A percentile compares a stretch with the other conserved stretches of the same genome.
These are phyloP conservation scores for Neurospora crassa DNA, from an alignment of 2,329 filamentous ascomycete genomes.

Conservation along the genomic window DNA sequence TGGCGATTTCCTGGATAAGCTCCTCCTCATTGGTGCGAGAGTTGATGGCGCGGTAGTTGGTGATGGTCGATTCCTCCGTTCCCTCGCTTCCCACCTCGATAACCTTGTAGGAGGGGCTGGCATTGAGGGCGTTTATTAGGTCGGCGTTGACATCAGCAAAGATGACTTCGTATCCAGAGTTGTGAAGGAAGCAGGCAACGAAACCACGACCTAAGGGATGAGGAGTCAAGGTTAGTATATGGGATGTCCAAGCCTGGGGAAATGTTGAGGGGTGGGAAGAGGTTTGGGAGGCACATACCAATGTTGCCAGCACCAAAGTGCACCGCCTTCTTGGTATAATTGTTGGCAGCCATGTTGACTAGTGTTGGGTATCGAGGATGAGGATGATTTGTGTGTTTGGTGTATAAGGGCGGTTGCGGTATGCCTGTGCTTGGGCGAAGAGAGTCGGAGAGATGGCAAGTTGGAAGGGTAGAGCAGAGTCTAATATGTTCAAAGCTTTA, in stretches of 20 bases:
- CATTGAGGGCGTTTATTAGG: slow-evolving; percentile 72
- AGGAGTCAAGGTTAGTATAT: slow-evolving; percentile 12
- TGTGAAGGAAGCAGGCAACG: slow-evolving; percentile 84
- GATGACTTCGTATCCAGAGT: slow-evolving; percentile 90
- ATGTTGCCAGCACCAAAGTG: slow-evolving; percentile 86
- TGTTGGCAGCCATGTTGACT: slow-evolving; percentile 8
- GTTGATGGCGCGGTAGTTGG: slow-evolving; percentile 96
- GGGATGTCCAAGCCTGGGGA: neutral
- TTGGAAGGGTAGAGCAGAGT: neutral
- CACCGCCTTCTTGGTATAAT: slow-evolving; percentile 53
- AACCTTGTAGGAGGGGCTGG: slow-evolving; percentile 71
- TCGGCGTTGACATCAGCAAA: slow-evolving; percentile 89
- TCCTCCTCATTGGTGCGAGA: slow-evolving; percentile 76
- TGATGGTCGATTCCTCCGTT: slow-evolving; percentile 71
- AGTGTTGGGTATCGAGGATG: neutral
- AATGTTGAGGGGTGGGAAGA: neutral
- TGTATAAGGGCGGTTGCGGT: neutral
- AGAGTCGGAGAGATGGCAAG: neutral
- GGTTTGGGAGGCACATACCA: slow-evolving; percentile 34
- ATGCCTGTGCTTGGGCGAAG: neutral
- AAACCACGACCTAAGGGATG: slow-evolving; percentile 55
- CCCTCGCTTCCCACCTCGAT: slow-evolving; percentile 85
- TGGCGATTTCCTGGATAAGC: slow-evolving; percentile 74
- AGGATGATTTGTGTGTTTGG: neutral
- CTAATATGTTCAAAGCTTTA: neutral